phyloP scores from a whole-genome alignment of 2,329 filamentous ascomycete genomes.

The Anisogramma anomala region DNA sequence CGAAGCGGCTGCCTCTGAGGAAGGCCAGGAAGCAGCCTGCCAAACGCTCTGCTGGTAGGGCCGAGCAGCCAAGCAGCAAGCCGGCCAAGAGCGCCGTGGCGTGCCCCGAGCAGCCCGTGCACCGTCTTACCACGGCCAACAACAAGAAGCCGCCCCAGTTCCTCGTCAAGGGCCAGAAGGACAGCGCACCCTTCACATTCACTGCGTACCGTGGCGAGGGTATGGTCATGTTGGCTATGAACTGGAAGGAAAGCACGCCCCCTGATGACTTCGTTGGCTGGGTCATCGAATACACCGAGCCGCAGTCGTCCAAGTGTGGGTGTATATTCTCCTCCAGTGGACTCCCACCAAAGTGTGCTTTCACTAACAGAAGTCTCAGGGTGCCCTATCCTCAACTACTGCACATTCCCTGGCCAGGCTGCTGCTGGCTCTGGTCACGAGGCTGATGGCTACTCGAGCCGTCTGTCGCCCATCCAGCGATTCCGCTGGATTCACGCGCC shows the following conservation, averaged over 20 bases:
- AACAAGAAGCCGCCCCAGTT: conserved; percentile 16
- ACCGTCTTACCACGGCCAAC: conserved; percentile 10
- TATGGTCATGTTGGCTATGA: conserved; percentile 17
- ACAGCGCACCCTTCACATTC: conserved; percentile 15
- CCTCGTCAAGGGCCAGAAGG: conserved; percentile 15
- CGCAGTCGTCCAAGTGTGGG: conserved; percentile 11
- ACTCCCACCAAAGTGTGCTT: background rate
- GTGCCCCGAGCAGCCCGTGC: conserved; percentile 7
- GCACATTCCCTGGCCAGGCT: conserved; percentile 15
- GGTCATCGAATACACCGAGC: conserved; percentile 16
- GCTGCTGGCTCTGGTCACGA: conserved; percentile 9
- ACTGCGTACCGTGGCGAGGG: conserved; percentile 16
- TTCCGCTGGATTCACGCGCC: conserved; percentile 18
- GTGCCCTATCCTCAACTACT: conserved; percentile 15
- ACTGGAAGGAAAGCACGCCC: conserved; percentile 15
- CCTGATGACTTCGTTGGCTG: conserved; percentile 17
- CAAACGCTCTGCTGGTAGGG: conserved; percentile 8
- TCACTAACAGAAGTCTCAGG: background rate
- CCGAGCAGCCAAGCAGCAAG: conserved; percentile 4
- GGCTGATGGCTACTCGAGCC: conserved; percentile 16
- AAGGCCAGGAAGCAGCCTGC: conserved; percentile 10
- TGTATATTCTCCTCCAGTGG: background rate
- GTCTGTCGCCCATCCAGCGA: conserved; percentile 16
- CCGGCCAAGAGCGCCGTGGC: conserved; percentile 7
- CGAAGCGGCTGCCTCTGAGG: conserved; percentile 1